Percentiles rank a stretch among this genome's conserved stretches.
Evolutionary conservation across 257 asterid species (phyloP).

Genomic region (Echium plantagineum): DNA sequence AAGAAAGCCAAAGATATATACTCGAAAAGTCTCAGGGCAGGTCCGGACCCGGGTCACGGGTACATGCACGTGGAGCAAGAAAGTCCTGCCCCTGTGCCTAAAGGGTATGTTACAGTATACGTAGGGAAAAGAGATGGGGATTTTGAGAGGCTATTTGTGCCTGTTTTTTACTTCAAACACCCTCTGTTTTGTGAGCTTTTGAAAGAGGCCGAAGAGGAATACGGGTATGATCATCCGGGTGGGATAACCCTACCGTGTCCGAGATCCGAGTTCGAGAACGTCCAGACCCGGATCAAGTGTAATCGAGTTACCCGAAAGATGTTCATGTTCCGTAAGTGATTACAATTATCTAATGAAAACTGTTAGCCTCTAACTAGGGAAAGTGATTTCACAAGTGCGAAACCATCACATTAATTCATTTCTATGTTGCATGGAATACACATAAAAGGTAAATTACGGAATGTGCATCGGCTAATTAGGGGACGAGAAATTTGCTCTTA

Average conservation of each 20-base stretch:
- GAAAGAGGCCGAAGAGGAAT: conserved; percentile 20
- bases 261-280: conserved; percentile 25
- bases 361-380: too few species aligned
- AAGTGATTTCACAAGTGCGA: too few species aligned
- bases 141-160: conserved; percentile 20
- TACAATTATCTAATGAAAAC: too few species aligned
- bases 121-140: conserved; percentile 24
- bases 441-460: too few species aligned
- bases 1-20: conserved; percentile 1
- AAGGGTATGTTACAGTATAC: conserved; percentile 22
- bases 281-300: conserved; percentile 19
- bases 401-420: too few species aligned
- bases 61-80: conserved; percentile 6
- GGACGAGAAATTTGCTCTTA: too few species aligned
- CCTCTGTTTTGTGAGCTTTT: conserved; percentile 21
- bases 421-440: too few species aligned
- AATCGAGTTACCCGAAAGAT: conserved; percentile 5
- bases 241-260: conserved; percentile 29
- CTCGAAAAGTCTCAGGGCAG: background rate
- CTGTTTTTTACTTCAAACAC: conserved; percentile 24
- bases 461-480: too few species aligned
- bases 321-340: background rate
- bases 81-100: conserved; percentile 12
- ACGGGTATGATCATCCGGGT: conserved; percentile 29
- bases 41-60: background rate